phyloP scores from a whole-genome alignment of 257 asterid genomes.

The Solanum bukasovii region DNA sequence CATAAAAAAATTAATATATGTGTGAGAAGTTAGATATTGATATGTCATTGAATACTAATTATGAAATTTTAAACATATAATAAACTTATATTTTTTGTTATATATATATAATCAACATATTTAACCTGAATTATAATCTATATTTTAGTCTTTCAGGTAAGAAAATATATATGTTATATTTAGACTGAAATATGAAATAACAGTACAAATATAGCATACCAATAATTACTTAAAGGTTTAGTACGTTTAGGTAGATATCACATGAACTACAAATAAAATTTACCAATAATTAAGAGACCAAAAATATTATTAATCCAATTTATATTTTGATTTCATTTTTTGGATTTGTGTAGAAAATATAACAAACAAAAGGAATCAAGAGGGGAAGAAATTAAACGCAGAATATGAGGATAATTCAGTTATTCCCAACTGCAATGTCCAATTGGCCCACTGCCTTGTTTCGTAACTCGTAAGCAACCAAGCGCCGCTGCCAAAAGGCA shows the following conservation, averaged over 20 bases:
- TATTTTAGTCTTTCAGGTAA: background rate
- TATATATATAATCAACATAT: no score
- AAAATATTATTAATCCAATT: background rate
- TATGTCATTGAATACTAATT: no score
- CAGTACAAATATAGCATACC: background rate
- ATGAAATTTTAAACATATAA: no score
- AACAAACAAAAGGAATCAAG: background rate
- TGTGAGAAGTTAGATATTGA: no score
- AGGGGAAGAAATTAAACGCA: background rate
- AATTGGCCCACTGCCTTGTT: background rate
- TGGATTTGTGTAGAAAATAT: background rate
- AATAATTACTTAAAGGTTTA: no score
- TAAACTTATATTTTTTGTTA: no score
- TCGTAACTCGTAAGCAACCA: background rate
- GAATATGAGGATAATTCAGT: background rate
- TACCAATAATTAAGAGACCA: background rate
- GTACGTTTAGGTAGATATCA: background rate
- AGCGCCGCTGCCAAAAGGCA: background rate
- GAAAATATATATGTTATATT: no score
- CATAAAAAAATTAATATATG: no score
- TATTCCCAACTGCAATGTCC: background rate
- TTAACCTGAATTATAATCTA: no score
- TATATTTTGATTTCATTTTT: background rate
- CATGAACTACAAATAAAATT: background rate
- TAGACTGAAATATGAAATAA: background rate